Base-by-base conservation (phyloP, 192 early-diverging fungal species). In the Coemansia sp. region DNA sequence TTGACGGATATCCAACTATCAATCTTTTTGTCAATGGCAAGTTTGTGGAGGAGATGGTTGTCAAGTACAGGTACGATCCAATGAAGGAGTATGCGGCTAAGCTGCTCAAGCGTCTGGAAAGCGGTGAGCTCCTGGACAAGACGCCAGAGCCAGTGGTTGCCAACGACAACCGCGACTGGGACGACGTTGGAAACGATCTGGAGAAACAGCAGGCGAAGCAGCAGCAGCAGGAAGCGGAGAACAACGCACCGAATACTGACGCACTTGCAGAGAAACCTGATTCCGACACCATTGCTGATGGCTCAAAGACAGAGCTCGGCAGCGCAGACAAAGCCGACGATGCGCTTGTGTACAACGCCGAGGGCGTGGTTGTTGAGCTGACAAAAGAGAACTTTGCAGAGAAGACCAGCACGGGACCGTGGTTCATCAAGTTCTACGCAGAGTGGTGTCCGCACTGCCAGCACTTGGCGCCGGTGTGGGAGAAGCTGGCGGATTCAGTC, bases 401-500 rank as follows among this genome's bases (percentile, higher is more conserved):
- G 48, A 62, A 72, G 56, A 86, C 86, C 12, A 79, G 85, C 15
- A 69, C 74, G 13, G 88, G 87, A 0, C 90, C 90, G 13, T 96
- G 94, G 94, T 91, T 96, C 63, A 66, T 96, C 39, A 86, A 93
- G 78, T 95, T 95, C 77, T 93, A 91, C 76, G 92, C 94, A 18
- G 94, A 94, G 9, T 94, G 92, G 92, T 95, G 93, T 71, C 74
- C 84, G 19, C 94, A 96, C 75, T 98, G 95, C 84, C 86, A 94
- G 80, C 77, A 83, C 2, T 86, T 98, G 71, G 91, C 89, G 7
- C 95, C 95, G 0, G 82, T 85, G 18, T 97, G 92, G 87, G 86
- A 86, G 9, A 71, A 90, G 48, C 71, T 98, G 58, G 92, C 87
- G 13, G 73, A 73, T 12, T 69, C 68, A 15, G 57, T 92, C 52